phyloP scores from a whole-genome alignment of 1,284 basidiomycete genomes.

The Naganishia albida region DNA sequence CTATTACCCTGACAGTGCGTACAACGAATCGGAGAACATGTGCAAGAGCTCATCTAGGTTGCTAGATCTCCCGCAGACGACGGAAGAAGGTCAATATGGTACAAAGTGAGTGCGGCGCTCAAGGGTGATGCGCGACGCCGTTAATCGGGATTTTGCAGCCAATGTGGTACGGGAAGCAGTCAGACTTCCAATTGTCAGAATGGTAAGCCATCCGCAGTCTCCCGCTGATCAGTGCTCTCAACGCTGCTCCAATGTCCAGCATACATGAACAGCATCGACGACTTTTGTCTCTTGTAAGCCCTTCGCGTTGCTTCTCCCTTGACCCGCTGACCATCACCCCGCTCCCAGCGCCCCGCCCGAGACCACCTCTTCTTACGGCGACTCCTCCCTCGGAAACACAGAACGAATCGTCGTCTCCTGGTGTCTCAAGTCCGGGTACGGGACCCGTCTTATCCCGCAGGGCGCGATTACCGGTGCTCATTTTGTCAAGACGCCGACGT shows the following conservation, averaged over 20 bases:
- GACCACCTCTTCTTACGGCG: constrained; percentile 49
- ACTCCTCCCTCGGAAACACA: constrained; percentile 46
- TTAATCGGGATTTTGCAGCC: constrained; percentile 28
- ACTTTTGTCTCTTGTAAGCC: constrained; percentile 56
- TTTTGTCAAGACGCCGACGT: constrained; percentile 58
- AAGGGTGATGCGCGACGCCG: no score
- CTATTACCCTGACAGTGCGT: constrained; percentile 38
- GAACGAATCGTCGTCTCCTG: constrained; percentile 41
- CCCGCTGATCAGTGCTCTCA: no score
- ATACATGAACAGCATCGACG: constrained; percentile 59
- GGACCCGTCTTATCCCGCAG: constrained; percentile 49
- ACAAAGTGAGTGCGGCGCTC: constrained; percentile 37
- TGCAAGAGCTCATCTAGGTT: not conserved
- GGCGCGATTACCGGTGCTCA: constrained; percentile 41
- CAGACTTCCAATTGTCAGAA: constrained; percentile 65
- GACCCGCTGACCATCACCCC: constrained; percentile 39
- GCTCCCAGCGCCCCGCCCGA: constrained; percentile 53
- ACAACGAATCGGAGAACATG: not conserved
- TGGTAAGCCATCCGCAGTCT: constrained; percentile 5
- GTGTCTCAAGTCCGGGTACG: constrained; percentile 37
- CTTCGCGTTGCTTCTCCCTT: constrained; percentile 61
- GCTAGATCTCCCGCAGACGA: constrained; percentile 38
- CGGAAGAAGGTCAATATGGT: constrained; percentile 65
- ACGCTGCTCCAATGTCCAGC: constrained; percentile 46
- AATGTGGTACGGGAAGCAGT: constrained; percentile 63